Evolutionary conservation across 2,329 filamentous ascomycete genomes (phyloP).

Genomic region (Zarea fungicola): DNA sequence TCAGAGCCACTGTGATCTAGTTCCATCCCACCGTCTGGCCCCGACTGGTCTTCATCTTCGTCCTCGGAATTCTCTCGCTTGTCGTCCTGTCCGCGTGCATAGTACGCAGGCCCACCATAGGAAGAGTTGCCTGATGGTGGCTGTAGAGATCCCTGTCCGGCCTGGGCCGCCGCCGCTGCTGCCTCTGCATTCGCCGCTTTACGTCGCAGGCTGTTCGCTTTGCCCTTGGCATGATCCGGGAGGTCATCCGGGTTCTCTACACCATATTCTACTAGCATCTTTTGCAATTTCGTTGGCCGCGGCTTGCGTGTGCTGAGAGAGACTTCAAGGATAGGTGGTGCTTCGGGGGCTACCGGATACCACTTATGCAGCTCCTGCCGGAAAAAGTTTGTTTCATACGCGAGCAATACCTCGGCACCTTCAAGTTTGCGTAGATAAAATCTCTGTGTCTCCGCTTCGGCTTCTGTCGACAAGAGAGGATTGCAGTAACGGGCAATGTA

Average conservation of each 20-base stretch:
- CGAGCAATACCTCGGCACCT: constrained; percentile 86
- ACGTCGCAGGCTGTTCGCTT: constrained; percentile 67
- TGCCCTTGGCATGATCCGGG: constrained; percentile 74
- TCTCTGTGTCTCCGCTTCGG: constrained; percentile 82
- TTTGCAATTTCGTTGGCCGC: constrained; percentile 92
- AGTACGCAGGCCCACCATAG: constrained; percentile 20
- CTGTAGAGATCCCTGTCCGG: constrained; percentile 16
- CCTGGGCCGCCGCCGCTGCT: constrained; percentile 34
- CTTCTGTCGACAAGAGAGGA: constrained; percentile 71
- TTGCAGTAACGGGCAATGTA: constrained; percentile 79
- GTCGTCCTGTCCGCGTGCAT: constrained; percentile 13
- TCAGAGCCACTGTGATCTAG: background rate
- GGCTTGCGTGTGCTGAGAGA: constrained; percentile 93
- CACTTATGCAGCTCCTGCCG: constrained; percentile 92
- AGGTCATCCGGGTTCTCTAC: constrained; percentile 88
- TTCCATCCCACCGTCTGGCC: constrained; percentile 1
- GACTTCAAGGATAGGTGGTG: constrained; percentile 79
- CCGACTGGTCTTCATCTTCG: background rate
- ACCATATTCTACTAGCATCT: constrained; percentile 82
- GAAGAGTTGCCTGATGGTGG: constrained; percentile 18
- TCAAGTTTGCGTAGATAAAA: constrained; percentile 98
- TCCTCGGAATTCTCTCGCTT: background rate
- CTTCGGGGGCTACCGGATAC: constrained; percentile 80
- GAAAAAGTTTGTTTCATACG: constrained; percentile 96
- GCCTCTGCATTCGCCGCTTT: constrained; percentile 60